Evolutionary conservation across 352 stramenopile genomes (phyloP), one percentile per base, ranked within the genome.

Genomic region (Phytophthora fragariaefolia): DNA sequence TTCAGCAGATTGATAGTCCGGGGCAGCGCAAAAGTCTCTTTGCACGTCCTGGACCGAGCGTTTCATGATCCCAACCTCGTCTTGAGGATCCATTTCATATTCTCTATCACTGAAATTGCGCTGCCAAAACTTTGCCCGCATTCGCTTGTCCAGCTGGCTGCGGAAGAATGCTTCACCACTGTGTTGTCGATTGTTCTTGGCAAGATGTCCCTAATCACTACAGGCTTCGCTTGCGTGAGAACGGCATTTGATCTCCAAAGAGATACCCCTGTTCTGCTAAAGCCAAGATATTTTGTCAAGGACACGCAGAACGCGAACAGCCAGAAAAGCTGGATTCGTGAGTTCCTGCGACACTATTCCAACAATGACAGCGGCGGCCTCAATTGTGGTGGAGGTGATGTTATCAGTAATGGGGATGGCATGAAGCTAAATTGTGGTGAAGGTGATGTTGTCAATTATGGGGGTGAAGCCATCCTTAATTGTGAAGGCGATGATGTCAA

Each of bases 1-100:
- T 58, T 58, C 6, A 58, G 51, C 32, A 58, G 13, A n/a, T 38
- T n/a, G n/a, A 6, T 12, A 49, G 13, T 48, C 51, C 17, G 51
- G 34, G 13, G 22, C 32, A 18, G 20, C 36, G 30, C 51, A 58
- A 5, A 40, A 40, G 24, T 49, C 51, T n/a, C 13, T 6, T 46
- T 48, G 36, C 2, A 26, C 22, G 23, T 49, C 20, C n/a, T 23
- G 23, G 38, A 58, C 17, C 0, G 5, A 49, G 3, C 32, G 32
- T 26, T 38, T 12, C 2, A 48, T 10, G 7, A 48, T 12, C 9
- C 38, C 51, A 12, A 49, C 51, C 13, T 58, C 36, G 8, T 58
- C 51, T 3, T 22, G 6, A n/a, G 51, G 20, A 38, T 58, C 23
- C 36, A 7, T 3, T 27, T 58, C 34, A 26, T 48, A 32, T 10